These are phyloP conservation scores for Hibiscus syriacus DNA, from an alignment of 345 rosid species.

Conservation along the genomic window DNA sequence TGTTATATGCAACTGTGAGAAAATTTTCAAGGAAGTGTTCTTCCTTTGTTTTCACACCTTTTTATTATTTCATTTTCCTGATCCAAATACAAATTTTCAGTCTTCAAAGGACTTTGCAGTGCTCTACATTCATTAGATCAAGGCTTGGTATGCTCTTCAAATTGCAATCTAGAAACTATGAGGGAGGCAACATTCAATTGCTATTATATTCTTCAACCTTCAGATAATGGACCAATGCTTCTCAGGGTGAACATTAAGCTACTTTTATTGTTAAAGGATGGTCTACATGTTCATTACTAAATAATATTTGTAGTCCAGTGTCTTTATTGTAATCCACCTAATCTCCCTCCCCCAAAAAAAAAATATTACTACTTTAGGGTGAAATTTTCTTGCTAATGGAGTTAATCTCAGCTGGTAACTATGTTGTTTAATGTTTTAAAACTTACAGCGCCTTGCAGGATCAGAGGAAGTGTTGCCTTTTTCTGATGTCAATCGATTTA, in stretches of 20 bases:
- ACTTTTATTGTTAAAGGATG: conserved; percentile 6
- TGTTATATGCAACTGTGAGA: neutral
- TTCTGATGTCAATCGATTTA: conserved; percentile 35
- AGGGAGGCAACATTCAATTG: conserved; percentile 45
- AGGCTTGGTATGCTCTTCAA: no score
- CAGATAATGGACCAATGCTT: conserved; percentile 82
- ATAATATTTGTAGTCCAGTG: neutral
- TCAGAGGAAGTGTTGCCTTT: conserved; percentile 67
- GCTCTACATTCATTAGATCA: conserved; percentile 68
- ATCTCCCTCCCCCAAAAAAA: neutral
- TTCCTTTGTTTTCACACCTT: neutral
- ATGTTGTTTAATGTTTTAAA: conserved; percentile 13
- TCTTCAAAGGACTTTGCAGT: conserved; percentile 70
- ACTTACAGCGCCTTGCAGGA: conserved; percentile 72
- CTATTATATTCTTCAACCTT: conserved; percentile 82
- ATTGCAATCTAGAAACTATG: conserved; percentile 59
- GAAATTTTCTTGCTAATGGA: neutral
- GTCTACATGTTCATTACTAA: conserved; percentile 1
- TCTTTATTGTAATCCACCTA: neutral
- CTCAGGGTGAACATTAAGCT: conserved; percentile 51
- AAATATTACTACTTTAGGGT: neutral
- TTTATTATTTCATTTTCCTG: neutral
- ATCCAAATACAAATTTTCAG: conserved; percentile 29
- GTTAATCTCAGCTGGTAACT: neutral
- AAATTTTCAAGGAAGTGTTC: neutral